phyloP scores from a whole-genome alignment of 2,329 filamentous ascomycete species.

The Corynespora cassiicola region DNA sequence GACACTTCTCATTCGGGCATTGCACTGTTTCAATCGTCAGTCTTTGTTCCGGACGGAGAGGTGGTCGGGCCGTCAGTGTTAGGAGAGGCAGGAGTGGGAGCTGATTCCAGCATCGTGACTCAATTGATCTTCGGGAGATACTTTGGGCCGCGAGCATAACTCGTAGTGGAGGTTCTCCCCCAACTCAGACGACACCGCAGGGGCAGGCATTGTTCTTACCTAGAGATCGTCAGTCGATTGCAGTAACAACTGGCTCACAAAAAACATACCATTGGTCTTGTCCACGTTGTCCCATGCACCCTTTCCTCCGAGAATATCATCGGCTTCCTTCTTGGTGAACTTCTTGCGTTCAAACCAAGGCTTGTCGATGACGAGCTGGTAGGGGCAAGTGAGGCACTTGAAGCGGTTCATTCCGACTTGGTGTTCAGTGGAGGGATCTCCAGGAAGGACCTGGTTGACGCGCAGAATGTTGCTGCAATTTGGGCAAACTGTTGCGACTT shows the following conservation, averaged over 20 bases:
- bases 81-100: no score
- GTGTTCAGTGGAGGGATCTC: conserved; percentile 45
- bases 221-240: conserved; percentile 1
- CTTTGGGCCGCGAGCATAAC: no score
- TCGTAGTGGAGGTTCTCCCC: no score
- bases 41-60: no score
- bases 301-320: conserved; percentile 88
- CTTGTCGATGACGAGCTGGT: conserved; percentile 81
- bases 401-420: conserved; percentile 73
- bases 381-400: conserved; percentile 94
- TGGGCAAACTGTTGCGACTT: conserved; percentile 68
- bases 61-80: no score
- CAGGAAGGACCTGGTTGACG: conserved; percentile 61
- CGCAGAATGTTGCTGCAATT: conserved; percentile 85
- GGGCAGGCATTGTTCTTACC: background rate
- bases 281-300: conserved; percentile 92
- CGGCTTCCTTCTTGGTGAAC: conserved; percentile 85
- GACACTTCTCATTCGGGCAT: conserved; percentile 82
- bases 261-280: conserved; percentile 67
- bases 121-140: no score
- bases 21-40: conserved; percentile 63
- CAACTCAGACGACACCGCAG: no score
- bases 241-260: background rate
- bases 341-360: conserved; percentile 80
- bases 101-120: no score